phyloP scores from a whole-genome alignment of 2,329 filamentous ascomycete genomes.

The Neurospora sp. region DNA sequence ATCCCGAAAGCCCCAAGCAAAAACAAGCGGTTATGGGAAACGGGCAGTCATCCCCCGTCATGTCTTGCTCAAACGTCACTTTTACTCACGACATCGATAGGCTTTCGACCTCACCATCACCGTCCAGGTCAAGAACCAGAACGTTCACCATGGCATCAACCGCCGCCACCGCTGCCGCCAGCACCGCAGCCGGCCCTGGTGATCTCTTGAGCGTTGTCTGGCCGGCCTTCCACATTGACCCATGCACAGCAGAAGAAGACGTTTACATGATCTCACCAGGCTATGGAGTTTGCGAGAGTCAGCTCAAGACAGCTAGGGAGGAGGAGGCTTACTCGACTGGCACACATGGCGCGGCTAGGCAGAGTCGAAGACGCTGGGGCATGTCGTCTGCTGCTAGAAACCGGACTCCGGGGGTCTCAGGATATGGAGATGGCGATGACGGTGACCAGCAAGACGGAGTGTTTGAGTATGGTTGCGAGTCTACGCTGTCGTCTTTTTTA shows the following conservation, averaged over 20 bases:
- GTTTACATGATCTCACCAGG: background rate
- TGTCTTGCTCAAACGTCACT: background rate
- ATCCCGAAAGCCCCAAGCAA: background rate
- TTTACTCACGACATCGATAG: background rate
- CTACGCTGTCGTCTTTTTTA: background rate
- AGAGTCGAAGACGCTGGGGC: background rate
- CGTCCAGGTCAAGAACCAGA: background rate
- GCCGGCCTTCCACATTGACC: background rate
- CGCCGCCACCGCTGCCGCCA: background rate
- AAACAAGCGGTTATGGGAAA: background rate
- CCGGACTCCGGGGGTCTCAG: background rate
- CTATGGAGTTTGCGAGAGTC: conserved; percentile 3
- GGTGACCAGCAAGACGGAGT: background rate
- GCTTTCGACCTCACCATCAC: background rate
- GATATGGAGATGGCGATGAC: background rate
- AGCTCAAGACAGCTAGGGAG: conserved; percentile 1
- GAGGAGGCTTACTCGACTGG: conserved; percentile 2
- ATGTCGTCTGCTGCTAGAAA: background rate
- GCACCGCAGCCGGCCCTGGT: background rate
- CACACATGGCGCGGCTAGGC: background rate
- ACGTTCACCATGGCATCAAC: background rate
- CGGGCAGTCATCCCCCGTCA: background rate
- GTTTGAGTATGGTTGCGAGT: background rate
- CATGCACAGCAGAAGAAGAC: background rate
- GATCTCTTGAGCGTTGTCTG: background rate